Conservation (phyloP, 805 yeast genomes). For the Yarrowia sp. region DNA sequence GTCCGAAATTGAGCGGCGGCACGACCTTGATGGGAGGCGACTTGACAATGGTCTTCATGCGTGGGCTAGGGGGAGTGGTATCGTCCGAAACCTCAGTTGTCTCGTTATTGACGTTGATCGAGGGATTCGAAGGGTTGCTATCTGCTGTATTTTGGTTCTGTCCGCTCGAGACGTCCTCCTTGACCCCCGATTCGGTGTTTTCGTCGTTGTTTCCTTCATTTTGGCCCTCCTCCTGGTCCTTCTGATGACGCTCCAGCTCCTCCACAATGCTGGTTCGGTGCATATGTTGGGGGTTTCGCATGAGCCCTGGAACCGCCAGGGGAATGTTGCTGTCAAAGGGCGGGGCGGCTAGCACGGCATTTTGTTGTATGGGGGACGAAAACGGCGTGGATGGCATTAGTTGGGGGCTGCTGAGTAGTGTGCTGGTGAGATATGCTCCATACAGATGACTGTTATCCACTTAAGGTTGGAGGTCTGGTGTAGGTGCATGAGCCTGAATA, state of each 20-base stretch:
- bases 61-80: slow-evolving; percentile 11
- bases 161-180: too few species aligned
- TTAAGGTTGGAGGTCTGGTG: slow-evolving; percentile 21
- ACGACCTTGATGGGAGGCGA: slow-evolving; percentile 53
- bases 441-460: background rate
- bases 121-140: too few species aligned
- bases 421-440: background rate
- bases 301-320: slow-evolving; percentile 31
- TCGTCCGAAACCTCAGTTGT: background rate
- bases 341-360: slow-evolving; percentile 38
- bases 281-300: slow-evolving; percentile 23
- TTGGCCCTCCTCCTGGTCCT: slow-evolving; percentile 8
- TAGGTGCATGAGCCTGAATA: background rate
- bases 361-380: slow-evolving; percentile 33
- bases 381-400: slow-evolving; percentile 37
- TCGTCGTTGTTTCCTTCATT: background rate
- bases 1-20: slow-evolving; percentile 95
- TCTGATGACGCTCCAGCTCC: slow-evolving; percentile 34
- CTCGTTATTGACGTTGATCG: background rate
- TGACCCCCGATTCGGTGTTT: too few species aligned
- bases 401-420: background rate
- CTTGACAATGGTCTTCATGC: slow-evolving; percentile 39
- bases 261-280: slow-evolving; percentile 33
- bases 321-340: slow-evolving; percentile 27
- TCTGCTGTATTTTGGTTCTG: too few species aligned